A percentile compares a stretch with the other conserved stretches of the same genome.
phyloP scores from a whole-genome alignment of 176 grass and related monocot genomes.

The Carex scoparia region DNA sequence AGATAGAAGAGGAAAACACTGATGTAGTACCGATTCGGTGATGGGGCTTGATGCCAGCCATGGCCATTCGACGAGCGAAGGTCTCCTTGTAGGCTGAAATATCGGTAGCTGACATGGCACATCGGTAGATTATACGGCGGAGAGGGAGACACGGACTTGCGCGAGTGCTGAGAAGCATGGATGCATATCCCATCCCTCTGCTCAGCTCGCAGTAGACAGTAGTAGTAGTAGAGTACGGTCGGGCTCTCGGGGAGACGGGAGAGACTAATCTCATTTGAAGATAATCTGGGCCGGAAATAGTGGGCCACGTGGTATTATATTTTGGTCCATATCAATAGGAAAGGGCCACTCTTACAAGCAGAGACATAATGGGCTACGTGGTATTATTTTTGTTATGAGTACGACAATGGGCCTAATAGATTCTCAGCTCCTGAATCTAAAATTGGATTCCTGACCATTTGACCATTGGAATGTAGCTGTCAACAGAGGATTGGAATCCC shows the following conservation, averaged over 20 bases:
- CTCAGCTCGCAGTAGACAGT: not conserved
- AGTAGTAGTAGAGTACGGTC: not conserved
- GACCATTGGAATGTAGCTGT: too few relatives aligned
- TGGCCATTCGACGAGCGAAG: slow-evolving; percentile 69
- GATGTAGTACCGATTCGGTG: slow-evolving; percentile 55
- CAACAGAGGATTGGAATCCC: too few relatives aligned
- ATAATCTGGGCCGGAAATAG: not conserved
- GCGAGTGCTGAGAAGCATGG: slow-evolving; percentile 34
- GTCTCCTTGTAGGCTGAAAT: slow-evolving; percentile 40
- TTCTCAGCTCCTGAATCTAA: too few relatives aligned
- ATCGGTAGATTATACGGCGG: slow-evolving; percentile 40
- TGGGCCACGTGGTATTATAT: too few relatives aligned
- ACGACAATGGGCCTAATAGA: too few relatives aligned
- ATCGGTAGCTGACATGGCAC: not conserved
- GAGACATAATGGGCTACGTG: too few relatives aligned
- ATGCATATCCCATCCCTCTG: not conserved
- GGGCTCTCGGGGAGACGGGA: not conserved
- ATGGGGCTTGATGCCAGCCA: slow-evolving; percentile 74
- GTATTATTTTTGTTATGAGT: too few relatives aligned
- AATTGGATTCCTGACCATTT: not conserved
- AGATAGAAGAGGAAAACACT: not conserved
- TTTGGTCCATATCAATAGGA: too few relatives aligned
- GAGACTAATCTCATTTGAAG: not conserved
- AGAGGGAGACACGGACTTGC: slow-evolving; percentile 24
- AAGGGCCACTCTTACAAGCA: too few relatives aligned